Evolutionary conservation across 2,329 filamentous ascomycete species (phyloP), one percentile per base, ranked within the genome.

Genomic region (Calonectria pteridis): DNA sequence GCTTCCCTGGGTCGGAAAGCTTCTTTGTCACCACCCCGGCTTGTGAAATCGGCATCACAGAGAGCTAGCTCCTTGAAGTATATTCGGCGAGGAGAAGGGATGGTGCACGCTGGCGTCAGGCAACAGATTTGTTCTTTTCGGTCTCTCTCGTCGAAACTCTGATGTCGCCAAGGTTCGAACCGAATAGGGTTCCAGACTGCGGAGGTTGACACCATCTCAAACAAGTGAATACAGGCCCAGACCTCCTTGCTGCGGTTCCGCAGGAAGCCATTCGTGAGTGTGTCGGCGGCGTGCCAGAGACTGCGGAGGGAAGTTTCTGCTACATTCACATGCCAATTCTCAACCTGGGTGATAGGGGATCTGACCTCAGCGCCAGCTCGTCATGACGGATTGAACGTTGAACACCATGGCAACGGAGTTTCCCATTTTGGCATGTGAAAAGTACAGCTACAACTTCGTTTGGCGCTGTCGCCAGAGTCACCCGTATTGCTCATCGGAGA

Each of bases 391-490:
- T 73, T 46, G 35, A 18, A 33, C 43, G 43, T 55, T 72, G 55
- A 49, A n/a, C 55, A 31, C 59, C 46, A 40, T 40, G 14, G 14
- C 20, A 58, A 58, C 40, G 29, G 23, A 26, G 53, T 68, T 73
- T 50, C 40, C 29, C 50, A 28, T 40, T 31, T 51, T 73, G 40
- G 59, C 77, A 78, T 76, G 77, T 76, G 74, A 77, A 50, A 33
- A 74, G 62, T 26, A n/a, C 28, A 20, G 28, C 59, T 20, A 20
- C 28, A 23, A 18, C 5, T 46, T 37, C 50, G 28, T 51, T 49
- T 26, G 33, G 73, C 63, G n/a, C 49, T 67, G 43, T 53, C 46
- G 51, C 50, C 18, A 50, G 53, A 20, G 26, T 26, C 33, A 10
- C 29, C 33, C 9, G 29, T 31, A 23, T 6, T 58, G 29, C 51